These are phyloP conservation scores for Lachancea dasiensis DNA, from an alignment of 805 yeast genomes.

Conservation along the genomic window DNA sequence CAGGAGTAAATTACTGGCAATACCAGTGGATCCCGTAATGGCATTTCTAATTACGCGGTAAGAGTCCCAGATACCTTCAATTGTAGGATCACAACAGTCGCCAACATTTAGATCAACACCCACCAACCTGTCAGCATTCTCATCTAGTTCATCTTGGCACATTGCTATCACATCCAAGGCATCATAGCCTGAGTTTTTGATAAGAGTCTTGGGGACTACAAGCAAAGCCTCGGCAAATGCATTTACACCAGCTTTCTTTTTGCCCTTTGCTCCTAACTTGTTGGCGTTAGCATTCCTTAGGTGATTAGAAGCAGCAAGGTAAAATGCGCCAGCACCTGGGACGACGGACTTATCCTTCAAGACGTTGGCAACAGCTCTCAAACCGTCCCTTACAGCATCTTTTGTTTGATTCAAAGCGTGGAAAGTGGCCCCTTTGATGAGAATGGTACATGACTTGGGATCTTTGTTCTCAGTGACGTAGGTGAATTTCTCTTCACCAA, in stretches of 20 bases:
- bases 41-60: conserved; percentile 92
- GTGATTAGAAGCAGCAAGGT: conserved; percentile 71
- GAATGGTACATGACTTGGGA: conserved; percentile 86
- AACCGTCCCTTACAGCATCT: conserved; percentile 96
- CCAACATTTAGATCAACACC: conserved; percentile 91
- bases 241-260: conserved; percentile 80
- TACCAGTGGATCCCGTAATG: conserved; percentile 85
- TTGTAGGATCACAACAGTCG: conserved; percentile 90
- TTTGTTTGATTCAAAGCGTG: conserved; percentile 87
- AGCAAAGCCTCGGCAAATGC: conserved; percentile 92
- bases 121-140: conserved; percentile 73
- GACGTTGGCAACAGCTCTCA: conserved; percentile 90
- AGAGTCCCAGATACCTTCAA: conserved; percentile 96
- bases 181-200: conserved; percentile 90
- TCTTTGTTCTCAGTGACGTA: conserved; percentile 85
- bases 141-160: conserved; percentile 68
- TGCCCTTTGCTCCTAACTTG: conserved; percentile 66
- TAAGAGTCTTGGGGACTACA: conserved; percentile 87
- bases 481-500: conserved; percentile 97
- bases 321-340: conserved; percentile 98
- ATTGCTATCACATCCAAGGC: conserved; percentile 81
- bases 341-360: conserved; percentile 77
- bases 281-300: conserved; percentile 45
- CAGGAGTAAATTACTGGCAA: conserved; percentile 82
- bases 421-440: conserved; percentile 89